These are phyloP conservation scores for Colletotrichum chrysophilum DNA, from an alignment of 2,329 filamentous ascomycete genomes.

Conservation along the genomic window DNA sequence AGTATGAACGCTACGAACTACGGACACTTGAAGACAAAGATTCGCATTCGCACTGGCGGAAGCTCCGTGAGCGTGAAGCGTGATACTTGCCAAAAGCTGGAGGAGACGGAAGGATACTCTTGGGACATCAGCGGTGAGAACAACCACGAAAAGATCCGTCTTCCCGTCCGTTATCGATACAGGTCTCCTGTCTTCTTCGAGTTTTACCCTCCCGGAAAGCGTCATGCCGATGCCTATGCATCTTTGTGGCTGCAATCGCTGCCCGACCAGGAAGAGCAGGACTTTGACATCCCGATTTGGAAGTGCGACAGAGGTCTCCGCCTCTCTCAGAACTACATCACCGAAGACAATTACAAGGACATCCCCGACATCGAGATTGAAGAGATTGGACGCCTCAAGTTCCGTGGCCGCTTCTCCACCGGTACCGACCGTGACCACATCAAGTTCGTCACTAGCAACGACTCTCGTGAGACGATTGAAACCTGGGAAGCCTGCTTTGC, in stretches of 20 bases:
- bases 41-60: constrained; percentile 84
- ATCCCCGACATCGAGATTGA: constrained; percentile 79
- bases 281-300: constrained; percentile 92
- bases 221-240: constrained; percentile 76
- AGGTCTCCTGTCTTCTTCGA: constrained; percentile 90
- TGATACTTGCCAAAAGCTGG: constrained; percentile 62
- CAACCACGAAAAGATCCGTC: constrained; percentile 58
- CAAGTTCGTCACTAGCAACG: constrained; percentile 83
- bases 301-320: constrained; percentile 76
- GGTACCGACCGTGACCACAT: constrained; percentile 89
- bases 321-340: constrained; percentile 91
- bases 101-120: constrained; percentile 57
- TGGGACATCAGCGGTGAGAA: constrained; percentile 55
- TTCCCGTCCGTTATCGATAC: constrained; percentile 91
- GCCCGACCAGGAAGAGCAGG: constrained; percentile 76
- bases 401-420: constrained; percentile 83
- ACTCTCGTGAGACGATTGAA: constrained; percentile 91
- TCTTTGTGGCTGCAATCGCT: constrained; percentile 87
- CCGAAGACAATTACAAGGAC: constrained; percentile 72
- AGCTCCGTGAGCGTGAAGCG: constrained; percentile 75
- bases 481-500: constrained; percentile 91
- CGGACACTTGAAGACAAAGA: constrained; percentile 71
- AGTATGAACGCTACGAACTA: constrained; percentile 71
- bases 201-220: constrained; percentile 73
- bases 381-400: constrained; percentile 81